These are phyloP conservation scores for Tetracentron sinense DNA, from an alignment of 164 flowering plant species.

Conservation along the genomic window DNA sequence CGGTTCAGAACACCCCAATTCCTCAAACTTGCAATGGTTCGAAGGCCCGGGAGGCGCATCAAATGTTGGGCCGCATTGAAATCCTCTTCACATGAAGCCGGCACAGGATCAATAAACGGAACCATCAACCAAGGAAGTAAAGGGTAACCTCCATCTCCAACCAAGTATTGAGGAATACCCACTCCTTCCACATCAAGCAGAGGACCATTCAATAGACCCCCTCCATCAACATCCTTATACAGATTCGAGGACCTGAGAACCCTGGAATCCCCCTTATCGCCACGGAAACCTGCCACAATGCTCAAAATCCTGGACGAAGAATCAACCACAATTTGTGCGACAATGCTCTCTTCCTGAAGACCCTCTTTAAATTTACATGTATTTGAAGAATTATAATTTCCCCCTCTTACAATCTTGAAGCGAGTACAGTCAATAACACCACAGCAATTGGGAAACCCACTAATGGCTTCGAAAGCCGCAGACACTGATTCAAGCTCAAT, in stretches of 20 bases:
- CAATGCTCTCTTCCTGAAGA: conserved; percentile 34
- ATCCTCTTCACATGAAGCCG: conserved; percentile 42
- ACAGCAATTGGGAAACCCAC: conserved; percentile 75
- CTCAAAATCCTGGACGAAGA: conserved; percentile 56
- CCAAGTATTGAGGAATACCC: conserved; percentile 49
- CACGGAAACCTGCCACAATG: conserved; percentile 62
- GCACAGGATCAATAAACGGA: conserved; percentile 40
- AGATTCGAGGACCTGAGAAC: conserved; percentile 52
- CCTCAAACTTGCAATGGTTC: conserved; percentile 57
- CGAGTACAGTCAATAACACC: conserved; percentile 58
- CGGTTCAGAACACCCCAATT: conserved; percentile 70
- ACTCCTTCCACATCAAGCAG: conserved; percentile 33
- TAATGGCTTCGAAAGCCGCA: conserved; percentile 30
- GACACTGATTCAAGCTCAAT: conserved; percentile 51
- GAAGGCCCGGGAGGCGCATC: conserved; percentile 38
- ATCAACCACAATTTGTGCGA: conserved; percentile 73
- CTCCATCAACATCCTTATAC: conserved; percentile 49
- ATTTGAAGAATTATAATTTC: not conserved
- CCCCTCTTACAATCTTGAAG: conserved; percentile 29
- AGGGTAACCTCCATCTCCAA: conserved; percentile 59
- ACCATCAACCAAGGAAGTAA: conserved; percentile 83
- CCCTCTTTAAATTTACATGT: not conserved
- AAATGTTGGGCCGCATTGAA: conserved; percentile 39
- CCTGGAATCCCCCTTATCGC: conserved; percentile 40
- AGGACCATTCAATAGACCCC: conserved; percentile 33